A percentile compares a stretch with the other conserved stretches of the same genome.
Evolutionary conservation across 225 moss, liverwort and hornwort species (phyloP).

Genomic region (Pleurozium schreberi): DNA sequence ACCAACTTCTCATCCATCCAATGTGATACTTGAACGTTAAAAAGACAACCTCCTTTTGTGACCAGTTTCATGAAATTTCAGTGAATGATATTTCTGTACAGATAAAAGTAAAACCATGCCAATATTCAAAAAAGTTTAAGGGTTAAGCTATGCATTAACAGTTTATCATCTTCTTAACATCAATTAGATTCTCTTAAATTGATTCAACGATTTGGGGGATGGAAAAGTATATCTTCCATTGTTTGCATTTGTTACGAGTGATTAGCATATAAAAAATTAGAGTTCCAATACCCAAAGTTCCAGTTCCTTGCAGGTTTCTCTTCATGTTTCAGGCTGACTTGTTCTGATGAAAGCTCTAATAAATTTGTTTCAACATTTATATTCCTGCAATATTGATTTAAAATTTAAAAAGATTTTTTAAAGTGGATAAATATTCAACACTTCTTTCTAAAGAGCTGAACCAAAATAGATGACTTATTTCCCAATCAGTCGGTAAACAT

Average conservation of each 20-base stretch:
- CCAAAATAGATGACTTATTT: background rate
- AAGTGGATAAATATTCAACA: background rate
- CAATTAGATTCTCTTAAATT: background rate
- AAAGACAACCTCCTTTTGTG: no score
- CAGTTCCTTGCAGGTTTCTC: background rate
- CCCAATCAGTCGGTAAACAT: background rate
- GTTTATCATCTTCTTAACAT: background rate
- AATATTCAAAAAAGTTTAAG: no score
- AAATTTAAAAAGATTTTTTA: no score
- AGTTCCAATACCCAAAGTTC: background rate
- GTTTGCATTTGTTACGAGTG: background rate
- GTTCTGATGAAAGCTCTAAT: background rate
- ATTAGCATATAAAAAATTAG: background rate
- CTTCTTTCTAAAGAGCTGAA: background rate
- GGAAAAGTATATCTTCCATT: background rate
- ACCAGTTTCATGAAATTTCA: no score
- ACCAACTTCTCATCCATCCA: no score
- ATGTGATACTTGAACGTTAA: no score
- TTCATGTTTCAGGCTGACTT: background rate
- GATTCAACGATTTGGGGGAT: background rate
- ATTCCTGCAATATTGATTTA: background rate
- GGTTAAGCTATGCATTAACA: background rate
- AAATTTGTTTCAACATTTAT: background rate
- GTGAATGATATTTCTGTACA: no score
- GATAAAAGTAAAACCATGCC: no score